Evolutionary conservation across 176 grass and related monocot species (phyloP).

Genomic region (Musa itinerans): DNA sequence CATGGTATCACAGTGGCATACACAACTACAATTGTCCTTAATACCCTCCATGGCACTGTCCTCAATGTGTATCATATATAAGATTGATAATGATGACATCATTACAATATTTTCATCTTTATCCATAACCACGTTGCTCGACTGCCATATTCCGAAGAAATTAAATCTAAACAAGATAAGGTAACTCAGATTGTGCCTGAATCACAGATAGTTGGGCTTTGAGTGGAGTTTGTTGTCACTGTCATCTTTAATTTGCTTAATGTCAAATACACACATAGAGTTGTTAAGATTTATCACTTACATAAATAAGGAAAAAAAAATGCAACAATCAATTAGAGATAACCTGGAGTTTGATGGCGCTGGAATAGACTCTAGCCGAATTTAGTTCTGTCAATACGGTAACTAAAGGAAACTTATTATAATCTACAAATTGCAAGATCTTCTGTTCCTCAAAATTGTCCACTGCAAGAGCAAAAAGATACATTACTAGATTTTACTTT

Average conservation of each 20-base stretch:
- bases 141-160: background rate
- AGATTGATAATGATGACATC: too few relatives aligned
- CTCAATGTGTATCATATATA: too few relatives aligned
- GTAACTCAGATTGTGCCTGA: background rate
- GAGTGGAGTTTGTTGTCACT: background rate
- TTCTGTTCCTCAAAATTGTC: slow-evolving; percentile 61
- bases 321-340: slow-evolving; percentile 10
- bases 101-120: too few relatives aligned
- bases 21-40: too few relatives aligned
- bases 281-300: background rate
- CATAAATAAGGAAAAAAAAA: background rate
- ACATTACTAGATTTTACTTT: too few relatives aligned
- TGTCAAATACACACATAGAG: too few relatives aligned
- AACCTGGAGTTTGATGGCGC: slow-evolving; percentile 91
- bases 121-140: too few relatives aligned
- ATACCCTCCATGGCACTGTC: too few relatives aligned
- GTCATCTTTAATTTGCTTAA: too few relatives aligned
- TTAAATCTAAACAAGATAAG: background rate
- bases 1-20: too few relatives aligned
- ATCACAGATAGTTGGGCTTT: too few relatives aligned
- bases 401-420: slow-evolving; percentile 83
- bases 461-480: slow-evolving; percentile 33
- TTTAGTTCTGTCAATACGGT: slow-evolving; percentile 73
- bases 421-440: slow-evolving; percentile 69
- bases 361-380: slow-evolving; percentile 81